These are phyloP conservation scores for Rosa lucieae DNA, from an alignment of 306 rosid genomes.

Conservation along the genomic window DNA sequence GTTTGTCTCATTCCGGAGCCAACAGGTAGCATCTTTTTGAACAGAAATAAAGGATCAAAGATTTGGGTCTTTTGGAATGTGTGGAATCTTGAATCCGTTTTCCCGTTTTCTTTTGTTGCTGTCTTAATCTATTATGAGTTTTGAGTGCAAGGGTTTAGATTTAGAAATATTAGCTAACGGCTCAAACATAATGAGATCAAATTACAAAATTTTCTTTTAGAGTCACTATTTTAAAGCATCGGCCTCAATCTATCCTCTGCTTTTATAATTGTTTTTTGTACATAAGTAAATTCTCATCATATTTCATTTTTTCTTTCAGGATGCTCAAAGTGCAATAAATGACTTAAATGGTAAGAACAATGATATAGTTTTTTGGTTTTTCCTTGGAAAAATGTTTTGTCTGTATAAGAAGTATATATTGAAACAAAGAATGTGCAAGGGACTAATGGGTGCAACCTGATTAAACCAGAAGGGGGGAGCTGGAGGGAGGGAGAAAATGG, in stretches of 20 bases:
- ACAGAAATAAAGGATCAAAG: background rate
- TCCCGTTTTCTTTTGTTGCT: background rate
- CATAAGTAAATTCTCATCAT: constrained; percentile 2
- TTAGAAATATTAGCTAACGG: background rate
- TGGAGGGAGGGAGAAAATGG: background rate
- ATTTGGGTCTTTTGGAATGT: constrained; percentile 7
- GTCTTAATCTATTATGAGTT: background rate
- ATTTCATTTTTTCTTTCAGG: constrained; percentile 48
- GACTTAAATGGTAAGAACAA: constrained; percentile 84
- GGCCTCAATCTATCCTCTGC: background rate
- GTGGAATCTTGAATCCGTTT: background rate
- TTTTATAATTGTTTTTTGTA: background rate
- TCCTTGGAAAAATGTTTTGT: background rate
- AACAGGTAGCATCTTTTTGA: constrained; percentile 52
- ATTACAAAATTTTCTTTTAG: background rate
- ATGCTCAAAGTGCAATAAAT: constrained; percentile 94
- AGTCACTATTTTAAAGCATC: background rate
- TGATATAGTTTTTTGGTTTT: background rate
- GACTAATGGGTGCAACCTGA: background rate
- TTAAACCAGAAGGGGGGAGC: background rate
- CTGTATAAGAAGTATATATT: background rate
- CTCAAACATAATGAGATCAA: background rate
- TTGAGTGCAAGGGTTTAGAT: constrained; percentile 13
- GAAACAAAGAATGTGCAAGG: background rate
- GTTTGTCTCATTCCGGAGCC: constrained; percentile 90